phyloP scores from a whole-genome alignment of 805 yeast species.

The Nakazawaea ernobii region DNA sequence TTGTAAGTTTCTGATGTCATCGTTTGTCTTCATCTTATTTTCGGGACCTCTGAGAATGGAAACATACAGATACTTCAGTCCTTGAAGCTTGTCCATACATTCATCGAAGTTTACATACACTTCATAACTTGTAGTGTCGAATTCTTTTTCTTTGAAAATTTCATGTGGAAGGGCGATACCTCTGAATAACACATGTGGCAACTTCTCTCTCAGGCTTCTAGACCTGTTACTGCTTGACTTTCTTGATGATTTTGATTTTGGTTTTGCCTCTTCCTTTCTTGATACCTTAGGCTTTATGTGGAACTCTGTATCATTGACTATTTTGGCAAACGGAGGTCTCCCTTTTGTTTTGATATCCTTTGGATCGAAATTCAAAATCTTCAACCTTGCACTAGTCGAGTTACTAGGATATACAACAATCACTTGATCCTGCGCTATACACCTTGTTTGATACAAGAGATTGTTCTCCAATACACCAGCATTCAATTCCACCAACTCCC shows the following conservation, averaged over 20 bases:
- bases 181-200: conserved; percentile 37
- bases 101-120: conserved; percentile 42
- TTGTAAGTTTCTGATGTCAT: conserved; percentile 6
- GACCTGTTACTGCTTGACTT: conserved; percentile 16
- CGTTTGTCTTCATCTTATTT: conserved; percentile 18
- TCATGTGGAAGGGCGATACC: conserved; percentile 54
- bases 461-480: conserved; percentile 71
- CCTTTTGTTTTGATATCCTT: conserved; percentile 31
- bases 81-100: conserved; percentile 26
- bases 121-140: conserved; percentile 25
- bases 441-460: conserved; percentile 74
- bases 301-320: conserved; percentile 33
- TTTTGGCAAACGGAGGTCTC: conserved; percentile 25
- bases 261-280: conserved; percentile 13
- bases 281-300: conserved; percentile 63
- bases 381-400: conserved; percentile 52
- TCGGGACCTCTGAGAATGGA: conserved; percentile 48
- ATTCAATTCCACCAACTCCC: conserved; percentile 86
- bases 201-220: conserved; percentile 5
- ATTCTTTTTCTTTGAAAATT: conserved; percentile 20
- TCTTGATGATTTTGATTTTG: conserved; percentile 4
- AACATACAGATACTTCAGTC: conserved; percentile 41
- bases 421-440: conserved; percentile 53
- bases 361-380: conserved; percentile 24
- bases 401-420: conserved; percentile 69